phyloP scores from a whole-genome alignment of 257 asterid genomes.

The Gentiana dahurica region DNA sequence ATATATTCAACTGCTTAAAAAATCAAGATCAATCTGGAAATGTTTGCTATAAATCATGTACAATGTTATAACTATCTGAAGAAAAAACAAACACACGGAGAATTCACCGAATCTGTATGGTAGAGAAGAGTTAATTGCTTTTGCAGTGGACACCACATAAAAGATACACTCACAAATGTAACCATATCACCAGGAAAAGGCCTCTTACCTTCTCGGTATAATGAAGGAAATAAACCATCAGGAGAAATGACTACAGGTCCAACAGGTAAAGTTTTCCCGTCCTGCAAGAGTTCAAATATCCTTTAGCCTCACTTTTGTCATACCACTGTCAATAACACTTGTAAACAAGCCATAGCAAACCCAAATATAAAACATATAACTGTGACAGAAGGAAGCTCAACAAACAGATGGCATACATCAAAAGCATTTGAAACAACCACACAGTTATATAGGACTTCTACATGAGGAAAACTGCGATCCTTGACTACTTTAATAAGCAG shows the following conservation, averaged over 20 bases:
- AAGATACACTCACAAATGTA: too few relatives aligned
- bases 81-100: neutral
- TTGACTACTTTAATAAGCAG: neutral
- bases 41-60: too few relatives aligned
- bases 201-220: constrained; percentile 77
- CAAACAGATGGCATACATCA: neutral
- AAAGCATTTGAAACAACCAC: constrained; percentile 1
- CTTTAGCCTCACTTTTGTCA: neutral
- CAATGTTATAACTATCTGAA: too few relatives aligned
- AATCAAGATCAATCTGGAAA: too few relatives aligned
- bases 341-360: neutral
- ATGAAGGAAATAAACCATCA: constrained; percentile 91
- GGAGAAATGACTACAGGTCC: constrained; percentile 99
- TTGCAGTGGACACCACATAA: too few relatives aligned
- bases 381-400: neutral
- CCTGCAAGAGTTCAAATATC: constrained; percentile 37
- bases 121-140: too few relatives aligned
- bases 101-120: neutral
- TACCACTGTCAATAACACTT: neutral
- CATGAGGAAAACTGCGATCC: neutral
- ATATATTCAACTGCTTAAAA: too few relatives aligned
- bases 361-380: neutral
- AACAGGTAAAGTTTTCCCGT: constrained; percentile 85
- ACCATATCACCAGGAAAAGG: constrained; percentile 3
- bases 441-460: neutral